These are phyloP conservation scores for Geranium rotundifolium DNA, from an alignment of 345 rosid genomes.

Conservation along the genomic window DNA sequence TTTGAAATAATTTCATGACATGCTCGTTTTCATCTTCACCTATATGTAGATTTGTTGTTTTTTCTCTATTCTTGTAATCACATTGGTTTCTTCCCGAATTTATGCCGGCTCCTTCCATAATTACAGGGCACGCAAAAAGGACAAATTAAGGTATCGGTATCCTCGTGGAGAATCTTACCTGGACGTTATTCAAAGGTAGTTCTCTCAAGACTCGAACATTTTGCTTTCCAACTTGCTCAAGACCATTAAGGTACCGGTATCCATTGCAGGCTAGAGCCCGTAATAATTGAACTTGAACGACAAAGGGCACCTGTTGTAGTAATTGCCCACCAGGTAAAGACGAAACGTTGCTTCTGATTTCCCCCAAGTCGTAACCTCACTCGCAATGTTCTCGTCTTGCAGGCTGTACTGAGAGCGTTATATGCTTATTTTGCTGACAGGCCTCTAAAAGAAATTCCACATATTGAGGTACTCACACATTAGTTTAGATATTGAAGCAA, in stretches of 20 bases:
- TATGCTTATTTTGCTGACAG: conserved; percentile 98
- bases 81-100: too few relatives aligned
- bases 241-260: conserved; percentile 4
- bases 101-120: not conserved
- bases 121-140: conserved; percentile 71
- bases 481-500: too few relatives aligned
- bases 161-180: conserved; percentile 99
- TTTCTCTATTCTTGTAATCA: not conserved
- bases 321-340: conserved; percentile 85
- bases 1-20: not conserved
- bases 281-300: conserved; percentile 92
- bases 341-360: not conserved
- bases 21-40: not conserved
- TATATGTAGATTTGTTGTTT: conserved; percentile 1
- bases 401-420: conserved; percentile 99
- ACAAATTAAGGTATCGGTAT: conserved; percentile 85
- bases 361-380: not conserved
- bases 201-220: not conserved
- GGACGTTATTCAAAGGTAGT: conserved; percentile 95
- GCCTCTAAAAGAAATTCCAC: conserved; percentile 93
- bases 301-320: conserved; percentile 98
- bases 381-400: conserved; percentile 15
- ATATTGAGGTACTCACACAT: conserved; percentile 59
- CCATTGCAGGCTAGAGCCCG: conserved; percentile 85
- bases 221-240: conserved; percentile 2